phyloP scores from a whole-genome alignment of 2,329 filamentous ascomycete genomes.

The Alternaria gansuensis region DNA sequence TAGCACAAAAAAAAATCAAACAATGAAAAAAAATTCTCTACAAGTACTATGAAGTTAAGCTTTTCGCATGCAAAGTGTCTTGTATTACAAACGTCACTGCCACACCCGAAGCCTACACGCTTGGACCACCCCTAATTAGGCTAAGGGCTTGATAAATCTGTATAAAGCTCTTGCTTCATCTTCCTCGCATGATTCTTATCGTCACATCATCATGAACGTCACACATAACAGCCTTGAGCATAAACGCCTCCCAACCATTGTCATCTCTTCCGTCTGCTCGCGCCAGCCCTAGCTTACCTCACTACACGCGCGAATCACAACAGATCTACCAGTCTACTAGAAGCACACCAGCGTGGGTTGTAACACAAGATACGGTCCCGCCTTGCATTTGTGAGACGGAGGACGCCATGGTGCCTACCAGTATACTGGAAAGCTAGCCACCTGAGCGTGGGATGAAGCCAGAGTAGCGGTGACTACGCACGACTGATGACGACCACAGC shows the following conservation, averaged over 20 bases:
- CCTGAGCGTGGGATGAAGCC: constrained; percentile 5
- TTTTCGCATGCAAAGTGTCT: too few relatives aligned
- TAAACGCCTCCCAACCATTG: background rate
- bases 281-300: background rate
- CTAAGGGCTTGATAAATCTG: background rate
- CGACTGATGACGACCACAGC: background rate
- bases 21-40: background rate
- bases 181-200: background rate
- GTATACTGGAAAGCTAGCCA: background rate
- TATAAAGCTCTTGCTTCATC: background rate
- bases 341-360: background rate
- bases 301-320: background rate
- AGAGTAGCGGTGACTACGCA: constrained; percentile 5
- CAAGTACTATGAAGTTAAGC: too few relatives aligned
- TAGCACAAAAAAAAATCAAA: background rate
- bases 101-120: background rate
- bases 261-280: background rate
- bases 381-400: background rate
- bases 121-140: background rate
- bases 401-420: background rate
- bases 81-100: background rate
- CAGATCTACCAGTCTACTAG: background rate
- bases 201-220: background rate
- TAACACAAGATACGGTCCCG: background rate
- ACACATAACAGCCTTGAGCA: background rate